A percentile compares a stretch with the other conserved stretches of the same genome.
These are phyloP conservation scores for Schoenoplectus triqueter DNA, from an alignment of 202 grass and related monocot species.

Conservation along the genomic window DNA sequence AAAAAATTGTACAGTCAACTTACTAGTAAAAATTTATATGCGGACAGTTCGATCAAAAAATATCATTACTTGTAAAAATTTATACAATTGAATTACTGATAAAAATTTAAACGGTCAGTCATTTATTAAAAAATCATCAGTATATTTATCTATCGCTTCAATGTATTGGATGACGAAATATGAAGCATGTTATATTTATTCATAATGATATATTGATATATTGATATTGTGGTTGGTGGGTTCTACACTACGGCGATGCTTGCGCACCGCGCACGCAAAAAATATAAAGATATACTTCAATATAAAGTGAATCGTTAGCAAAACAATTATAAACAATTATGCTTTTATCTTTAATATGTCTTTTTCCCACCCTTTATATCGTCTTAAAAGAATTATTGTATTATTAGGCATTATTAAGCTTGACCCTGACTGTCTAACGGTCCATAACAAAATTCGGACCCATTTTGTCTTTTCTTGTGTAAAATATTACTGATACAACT, in stretches of 20 bases:
- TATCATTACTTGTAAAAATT: too few relatives aligned
- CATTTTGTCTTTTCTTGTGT: background rate
- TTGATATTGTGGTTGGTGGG: background rate
- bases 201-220: too few relatives aligned
- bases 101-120: too few relatives aligned
- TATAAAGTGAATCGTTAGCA: background rate
- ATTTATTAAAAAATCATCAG: too few relatives aligned
- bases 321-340: conserved; percentile 1
- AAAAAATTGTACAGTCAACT: too few relatives aligned
- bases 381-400: background rate
- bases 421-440: background rate
- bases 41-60: too few relatives aligned
- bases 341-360: conserved; percentile 24
- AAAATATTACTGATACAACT: too few relatives aligned
- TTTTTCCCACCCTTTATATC: background rate
- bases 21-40: too few relatives aligned
- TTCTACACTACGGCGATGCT: background rate
- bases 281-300: background rate
- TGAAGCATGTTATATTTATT: too few relatives aligned
- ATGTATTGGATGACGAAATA: too few relatives aligned
- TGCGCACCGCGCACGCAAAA: background rate
- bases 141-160: too few relatives aligned
- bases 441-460: background rate
- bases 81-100: too few relatives aligned
- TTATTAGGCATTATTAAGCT: conserved; percentile 5